These are phyloP conservation scores for Apiotrichum gamsii DNA, from an alignment of 1,284 basidiomycete genomes.

Conservation along the genomic window DNA sequence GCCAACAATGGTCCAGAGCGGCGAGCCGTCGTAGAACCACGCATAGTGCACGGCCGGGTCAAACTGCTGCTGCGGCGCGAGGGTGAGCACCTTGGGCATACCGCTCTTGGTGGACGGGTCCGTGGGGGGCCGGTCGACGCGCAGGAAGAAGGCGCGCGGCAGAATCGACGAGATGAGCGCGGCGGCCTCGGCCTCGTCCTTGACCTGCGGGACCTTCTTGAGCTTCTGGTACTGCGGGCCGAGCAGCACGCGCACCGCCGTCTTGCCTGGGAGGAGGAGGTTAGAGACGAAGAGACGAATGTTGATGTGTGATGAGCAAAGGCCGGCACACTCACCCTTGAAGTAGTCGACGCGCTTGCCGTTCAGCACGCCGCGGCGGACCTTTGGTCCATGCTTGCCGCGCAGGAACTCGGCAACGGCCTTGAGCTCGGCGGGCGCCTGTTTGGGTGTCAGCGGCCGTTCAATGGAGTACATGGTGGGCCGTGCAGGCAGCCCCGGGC, in stretches of 20 bases:
- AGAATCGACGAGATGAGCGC: constrained; percentile 66
- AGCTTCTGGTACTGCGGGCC: constrained; percentile 86
- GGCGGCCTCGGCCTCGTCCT: constrained; percentile 69
- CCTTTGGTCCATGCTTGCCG: constrained; percentile 80
- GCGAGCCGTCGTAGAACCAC: constrained; percentile 95
- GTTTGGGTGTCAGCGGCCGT: too few relatives aligned
- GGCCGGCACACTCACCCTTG: constrained; percentile 62
- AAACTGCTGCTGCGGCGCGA: constrained; percentile 76
- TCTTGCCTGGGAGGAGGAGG: constrained; percentile 70
- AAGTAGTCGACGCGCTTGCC: constrained; percentile 97
- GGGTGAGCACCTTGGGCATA: constrained; percentile 70
- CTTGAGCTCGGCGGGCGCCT: constrained; percentile 66
- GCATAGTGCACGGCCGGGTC: constrained; percentile 71
- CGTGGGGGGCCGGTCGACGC: constrained; percentile 63
- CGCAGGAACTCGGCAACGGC: constrained; percentile 79
- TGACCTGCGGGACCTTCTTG: constrained; percentile 72
- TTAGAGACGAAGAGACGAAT: too few relatives aligned
- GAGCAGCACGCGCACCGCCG: constrained; percentile 82
- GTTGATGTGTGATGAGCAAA: too few relatives aligned
- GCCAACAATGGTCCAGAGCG: constrained; percentile 88
- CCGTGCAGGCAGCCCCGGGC: too few relatives aligned
- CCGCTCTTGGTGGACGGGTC: constrained; percentile 56
- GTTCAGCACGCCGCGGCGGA: constrained; percentile 79
- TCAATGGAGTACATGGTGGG: too few relatives aligned
- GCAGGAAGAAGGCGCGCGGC: constrained; percentile 77